phyloP scores from a whole-genome alignment of 352 stramenopile species.

The Peronospora farinosa region DNA sequence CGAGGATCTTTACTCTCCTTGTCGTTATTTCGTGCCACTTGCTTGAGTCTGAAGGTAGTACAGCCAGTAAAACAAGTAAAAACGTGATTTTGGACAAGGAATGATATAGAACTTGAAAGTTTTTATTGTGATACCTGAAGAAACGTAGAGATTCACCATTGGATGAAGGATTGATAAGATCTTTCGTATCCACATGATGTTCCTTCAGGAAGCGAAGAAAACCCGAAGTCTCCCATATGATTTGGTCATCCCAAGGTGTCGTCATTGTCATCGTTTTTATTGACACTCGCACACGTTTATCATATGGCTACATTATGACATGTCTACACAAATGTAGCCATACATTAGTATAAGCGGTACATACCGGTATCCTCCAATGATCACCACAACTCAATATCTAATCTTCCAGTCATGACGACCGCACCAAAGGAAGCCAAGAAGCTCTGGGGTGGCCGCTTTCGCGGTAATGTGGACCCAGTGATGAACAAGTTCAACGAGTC shows the following conservation, averaged over 20 bases:
- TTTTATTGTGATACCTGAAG: conserved; percentile 39
- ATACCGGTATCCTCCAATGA: not conserved
- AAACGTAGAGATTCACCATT: conserved; percentile 37
- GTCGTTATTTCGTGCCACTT: not conserved
- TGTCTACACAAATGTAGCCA: conserved; percentile 4
- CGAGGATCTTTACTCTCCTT: conserved; percentile 9
- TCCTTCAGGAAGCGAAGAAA: conserved; percentile 54
- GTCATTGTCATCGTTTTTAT: not conserved
- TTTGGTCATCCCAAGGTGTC: conserved; percentile 32
- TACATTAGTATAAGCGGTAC: not conserved
- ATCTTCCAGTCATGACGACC: conserved; percentile 20
- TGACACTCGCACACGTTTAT: no score
- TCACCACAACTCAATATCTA: not conserved
- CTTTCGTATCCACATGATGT: conserved; percentile 40
- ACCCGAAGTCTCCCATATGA: conserved; percentile 37
- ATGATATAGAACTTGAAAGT: conserved; percentile 19
- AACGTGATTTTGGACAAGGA: conserved; percentile 1
- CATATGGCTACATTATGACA: no score
- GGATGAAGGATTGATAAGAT: conserved; percentile 31
- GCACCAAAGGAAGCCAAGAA: conserved; percentile 57
- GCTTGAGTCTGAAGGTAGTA: conserved; percentile 25
- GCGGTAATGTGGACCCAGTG: conserved; percentile 91
- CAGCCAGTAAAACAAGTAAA: conserved; percentile 1
- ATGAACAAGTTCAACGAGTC: conserved; percentile 99
- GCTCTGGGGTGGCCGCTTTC: conserved; percentile 90